Conservation (phyloP, 192 early-diverging fungal genomes). For the Kickxella alabastrina region DNA sequence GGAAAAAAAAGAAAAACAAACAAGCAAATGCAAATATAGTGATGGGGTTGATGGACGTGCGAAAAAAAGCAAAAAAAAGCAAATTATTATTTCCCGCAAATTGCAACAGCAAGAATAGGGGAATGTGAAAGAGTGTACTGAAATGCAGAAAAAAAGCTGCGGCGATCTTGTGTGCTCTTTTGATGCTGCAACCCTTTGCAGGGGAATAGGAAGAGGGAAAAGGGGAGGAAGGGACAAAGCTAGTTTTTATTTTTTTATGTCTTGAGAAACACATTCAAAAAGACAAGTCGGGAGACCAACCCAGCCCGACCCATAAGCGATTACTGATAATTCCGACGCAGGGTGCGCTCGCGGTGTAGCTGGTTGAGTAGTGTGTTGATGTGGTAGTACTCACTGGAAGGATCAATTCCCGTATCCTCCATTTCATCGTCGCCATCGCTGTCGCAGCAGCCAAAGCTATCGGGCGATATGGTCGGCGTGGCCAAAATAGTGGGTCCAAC, state of each 20-base stretch:
- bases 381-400: constrained; percentile 37
- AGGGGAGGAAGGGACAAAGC: too few relatives aligned
- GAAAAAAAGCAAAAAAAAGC: background rate
- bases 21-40: background rate
- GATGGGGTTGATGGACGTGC: background rate
- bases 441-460: constrained; percentile 4
- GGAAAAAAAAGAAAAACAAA: background rate
- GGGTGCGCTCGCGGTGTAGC: constrained; percentile 37
- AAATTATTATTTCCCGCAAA: background rate
- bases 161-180: background rate
- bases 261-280: background rate
- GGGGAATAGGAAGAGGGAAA: too few relatives aligned
- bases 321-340: constrained; percentile 21
- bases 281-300: too few relatives aligned
- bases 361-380: constrained; percentile 41
- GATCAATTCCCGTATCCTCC: constrained; percentile 11
- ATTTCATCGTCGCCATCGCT: constrained; percentile 1
- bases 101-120: background rate
- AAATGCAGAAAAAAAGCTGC: background rate
- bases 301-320: too few relatives aligned
- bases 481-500: constrained; percentile 1
- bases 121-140: background rate
- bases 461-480: constrained; percentile 28
- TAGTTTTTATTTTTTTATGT: background rate
- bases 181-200: background rate